Evolutionary conservation across 805 yeast species (phyloP), one percentile per base, ranked within the genome.

Genomic region (Cyberlindnera xishuangbannaensis): DNA sequence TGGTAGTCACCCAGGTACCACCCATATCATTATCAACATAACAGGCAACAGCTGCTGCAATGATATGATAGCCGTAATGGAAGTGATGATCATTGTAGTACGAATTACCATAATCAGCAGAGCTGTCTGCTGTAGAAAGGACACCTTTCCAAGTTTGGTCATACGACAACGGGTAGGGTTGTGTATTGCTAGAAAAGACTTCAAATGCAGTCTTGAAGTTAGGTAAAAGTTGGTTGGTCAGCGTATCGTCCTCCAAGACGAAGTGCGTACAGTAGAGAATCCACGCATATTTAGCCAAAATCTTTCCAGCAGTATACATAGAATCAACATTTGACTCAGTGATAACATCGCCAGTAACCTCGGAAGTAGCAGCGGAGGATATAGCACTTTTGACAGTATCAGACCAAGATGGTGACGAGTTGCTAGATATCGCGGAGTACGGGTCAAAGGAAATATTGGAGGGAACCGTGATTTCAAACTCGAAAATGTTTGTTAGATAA

Each of bases 291-390:
- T 88, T 92, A 45, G 87, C 95, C 31, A 88, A 62, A 18, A 76
- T 69, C 55, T 92, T 90, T 10, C 97, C 98, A 2, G 95, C 72
- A 15, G 84, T 77, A 59, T 90, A 90, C 83, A 88, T 88, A 1
- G 96, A 85, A 41, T 85, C 85, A 32, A 76, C 51, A 38, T 76
- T 63, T 1, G 79, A 65, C 57, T 69, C 65, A 2, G 65, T 67
- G 10, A 57, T 57, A 16, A 72, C 71, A 37, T 62, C 61, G 23
- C 58, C 64, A 12, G 46, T 39, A 11, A 58, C 56, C 25, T 66
- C 71, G 3, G 34, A 21, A 0, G 37, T 34, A 1, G 71, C 69
- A 7, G 67, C 65, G 2, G 42, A 29, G 20, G 42, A 46, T 9
- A 67, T 62, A 2, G 56, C 31, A 17, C 34, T 27, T 14, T 62